Evolutionary conservation across 352 stramenopile genomes (phyloP), one percentile per base, ranked within the genome.

Genomic region (Phytophthora pini): DNA sequence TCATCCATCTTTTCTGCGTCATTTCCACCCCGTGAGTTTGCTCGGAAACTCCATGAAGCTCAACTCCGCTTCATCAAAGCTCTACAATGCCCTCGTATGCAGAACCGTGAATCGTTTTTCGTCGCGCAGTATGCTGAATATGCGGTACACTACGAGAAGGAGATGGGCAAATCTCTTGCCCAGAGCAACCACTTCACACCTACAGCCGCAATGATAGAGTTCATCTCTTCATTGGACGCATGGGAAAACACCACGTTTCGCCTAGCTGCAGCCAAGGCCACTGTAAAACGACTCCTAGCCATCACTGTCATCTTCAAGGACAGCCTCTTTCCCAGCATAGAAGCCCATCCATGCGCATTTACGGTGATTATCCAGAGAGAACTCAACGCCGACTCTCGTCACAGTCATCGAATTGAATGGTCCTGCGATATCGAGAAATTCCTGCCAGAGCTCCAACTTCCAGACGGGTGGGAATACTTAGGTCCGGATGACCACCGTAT

Each of bases 211-310:
- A 68, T 36, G n/a, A 61, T 82, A 31, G 46, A 70, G 34, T 22
- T 85, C n/a, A 45, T 34, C 13, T 81, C 64, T 26, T 67, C 47
- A 10, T 27, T 56, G 17, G 7, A 32, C 4, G 32, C 62, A 10
- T 90, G 82, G 82, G 50, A 48, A 15, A 43, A 48, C 11, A 87
- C 77, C 11, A 53, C 34, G 0, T 84, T 90, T 49, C 63, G 49
- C 0, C 17, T 90, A 4, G 77, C 79, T 7, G 82, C 82, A 26
- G 79, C 69, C 4, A 85, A 85, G 56, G 74, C 74, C 5, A 64
- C 61, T 5, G 49, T 47, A 0, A 41, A 60, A 38, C 68, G 74
- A n/a, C 48, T 58, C 12, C 26, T 80, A 5, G 26, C 48, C 24
- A 34, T 82, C 3, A 61, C 49, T 22, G 34, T 82, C 22, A 47